phyloP scores from a whole-genome alignment of 1,284 basidiomycete genomes.

The Malassezia caprae region DNA sequence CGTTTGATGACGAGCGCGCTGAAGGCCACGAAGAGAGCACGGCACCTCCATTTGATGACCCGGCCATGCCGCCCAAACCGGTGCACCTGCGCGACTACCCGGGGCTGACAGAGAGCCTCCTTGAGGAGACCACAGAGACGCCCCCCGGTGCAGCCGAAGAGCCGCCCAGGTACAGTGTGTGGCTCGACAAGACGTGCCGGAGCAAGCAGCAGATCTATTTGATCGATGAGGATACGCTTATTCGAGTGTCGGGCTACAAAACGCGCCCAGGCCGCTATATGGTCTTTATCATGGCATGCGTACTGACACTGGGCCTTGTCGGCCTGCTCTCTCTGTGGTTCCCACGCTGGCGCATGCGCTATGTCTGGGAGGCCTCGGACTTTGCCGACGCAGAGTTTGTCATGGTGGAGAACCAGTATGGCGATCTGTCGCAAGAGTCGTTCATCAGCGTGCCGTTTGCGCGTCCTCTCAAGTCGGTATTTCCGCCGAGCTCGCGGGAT shows the following conservation, averaged over 20 bases:
- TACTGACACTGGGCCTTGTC: slow-evolving; percentile 65
- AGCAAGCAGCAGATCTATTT: slow-evolving; percentile 71
- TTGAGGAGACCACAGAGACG: not conserved
- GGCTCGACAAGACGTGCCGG: slow-evolving; percentile 37
- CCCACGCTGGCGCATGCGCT: slow-evolving; percentile 75
- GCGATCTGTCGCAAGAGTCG: slow-evolving; percentile 36
- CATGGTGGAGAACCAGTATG: slow-evolving; percentile 62
- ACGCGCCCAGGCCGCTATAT: slow-evolving; percentile 58
- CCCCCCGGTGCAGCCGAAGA: slow-evolving; percentile 10
- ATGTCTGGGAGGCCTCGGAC: slow-evolving; percentile 70
- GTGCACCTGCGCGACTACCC: slow-evolving; percentile 13
- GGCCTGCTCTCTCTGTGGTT: slow-evolving; percentile 86
- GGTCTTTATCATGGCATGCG: slow-evolving; percentile 64
- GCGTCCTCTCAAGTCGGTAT: slow-evolving; percentile 39
- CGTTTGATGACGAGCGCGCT: slow-evolving; percentile 29
- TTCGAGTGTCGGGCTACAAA: slow-evolving; percentile 84
- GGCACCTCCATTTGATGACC: slow-evolving; percentile 15
- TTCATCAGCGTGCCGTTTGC: slow-evolving; percentile 38
- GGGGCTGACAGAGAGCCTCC: slow-evolving; percentile 5
- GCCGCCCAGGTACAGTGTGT: slow-evolving; percentile 8
- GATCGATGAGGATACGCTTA: slow-evolving; percentile 77
- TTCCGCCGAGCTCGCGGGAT: slow-evolving; percentile 40
- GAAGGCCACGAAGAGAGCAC: slow-evolving; percentile 19
- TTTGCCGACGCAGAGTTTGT: slow-evolving; percentile 67
- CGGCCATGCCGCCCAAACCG: slow-evolving; percentile 17